phyloP scores from a whole-genome alignment of 2,329 filamentous ascomycete genomes.

The Trichothecium roseum region DNA sequence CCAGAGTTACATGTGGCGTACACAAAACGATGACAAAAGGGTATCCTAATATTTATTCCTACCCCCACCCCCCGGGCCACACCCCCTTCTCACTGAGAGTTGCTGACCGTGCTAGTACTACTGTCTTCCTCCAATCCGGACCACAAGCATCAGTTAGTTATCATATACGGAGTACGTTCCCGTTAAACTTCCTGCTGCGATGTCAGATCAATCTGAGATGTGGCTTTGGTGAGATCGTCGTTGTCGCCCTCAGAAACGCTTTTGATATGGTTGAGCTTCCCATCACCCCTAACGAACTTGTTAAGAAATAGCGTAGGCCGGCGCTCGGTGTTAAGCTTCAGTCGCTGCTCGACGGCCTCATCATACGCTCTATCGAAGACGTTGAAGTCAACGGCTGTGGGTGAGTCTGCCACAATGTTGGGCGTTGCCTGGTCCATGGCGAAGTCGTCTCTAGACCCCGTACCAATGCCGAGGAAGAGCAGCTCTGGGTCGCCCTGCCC shows the following conservation, averaged over 20 bases:
- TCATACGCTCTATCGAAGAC: slow-evolving; percentile 86
- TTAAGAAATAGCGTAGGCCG: slow-evolving; percentile 38
- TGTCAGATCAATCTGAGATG: slow-evolving; percentile 1
- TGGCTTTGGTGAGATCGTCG: slow-evolving; percentile 7
- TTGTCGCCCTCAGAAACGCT: slow-evolving; percentile 26
- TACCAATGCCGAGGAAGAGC: slow-evolving; percentile 68
- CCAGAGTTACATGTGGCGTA: no score
- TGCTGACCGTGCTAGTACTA: neutral
- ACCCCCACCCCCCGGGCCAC: neutral
- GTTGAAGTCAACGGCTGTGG: slow-evolving; percentile 72
- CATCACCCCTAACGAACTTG: slow-evolving; percentile 33
- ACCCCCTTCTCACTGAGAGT: neutral
- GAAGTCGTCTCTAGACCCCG: slow-evolving; percentile 43
- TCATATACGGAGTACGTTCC: neutral
- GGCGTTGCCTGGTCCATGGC: slow-evolving; percentile 24
- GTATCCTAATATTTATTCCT: no score
- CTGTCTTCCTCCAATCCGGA: slow-evolving; percentile 3
- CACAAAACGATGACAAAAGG: no score
- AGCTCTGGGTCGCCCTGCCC: slow-evolving; percentile 44
- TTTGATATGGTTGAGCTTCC: slow-evolving; percentile 25
- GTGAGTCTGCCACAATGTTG: slow-evolving; percentile 68
- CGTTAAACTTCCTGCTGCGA: neutral
- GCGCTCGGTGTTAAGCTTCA: slow-evolving; percentile 35
- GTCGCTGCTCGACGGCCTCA: slow-evolving; percentile 62
- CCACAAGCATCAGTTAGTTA: no score